Conservation (phyloP, 177 flowering plant genomes). For the Tripterygium wilfordii region DNA sequence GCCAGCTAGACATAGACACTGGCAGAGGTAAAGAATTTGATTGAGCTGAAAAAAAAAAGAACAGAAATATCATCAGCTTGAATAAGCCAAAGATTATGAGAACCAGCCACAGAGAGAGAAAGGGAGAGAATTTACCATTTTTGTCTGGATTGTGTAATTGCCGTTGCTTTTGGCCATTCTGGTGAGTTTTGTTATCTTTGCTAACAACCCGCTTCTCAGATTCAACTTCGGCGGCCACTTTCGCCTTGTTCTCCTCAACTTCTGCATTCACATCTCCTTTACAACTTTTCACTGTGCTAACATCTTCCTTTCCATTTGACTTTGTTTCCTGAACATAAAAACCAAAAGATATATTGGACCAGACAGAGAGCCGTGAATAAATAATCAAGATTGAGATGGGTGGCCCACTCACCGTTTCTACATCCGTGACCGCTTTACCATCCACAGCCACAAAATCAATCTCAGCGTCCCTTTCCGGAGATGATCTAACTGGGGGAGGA, state of each 20-base stretch:
- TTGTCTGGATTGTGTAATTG: background rate
- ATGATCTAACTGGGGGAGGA: slow-evolving; percentile 22
- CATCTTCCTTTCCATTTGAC: slow-evolving; percentile 7
- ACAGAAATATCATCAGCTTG: background rate
- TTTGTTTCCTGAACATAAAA: slow-evolving; percentile 1
- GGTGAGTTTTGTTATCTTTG: background rate
- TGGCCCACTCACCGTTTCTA: slow-evolving; percentile 5
- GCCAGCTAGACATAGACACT: slow-evolving; percentile 27
- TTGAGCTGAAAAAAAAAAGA: slow-evolving; percentile 21
- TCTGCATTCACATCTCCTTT: slow-evolving; percentile 5
- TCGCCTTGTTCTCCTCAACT: slow-evolving; percentile 6
- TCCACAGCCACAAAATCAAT: slow-evolving; percentile 6
- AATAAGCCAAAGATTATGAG: background rate
- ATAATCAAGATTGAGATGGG: background rate
- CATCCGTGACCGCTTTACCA: background rate
- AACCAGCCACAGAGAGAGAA: no score
- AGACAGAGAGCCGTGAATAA: background rate
- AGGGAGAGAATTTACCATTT: no score
- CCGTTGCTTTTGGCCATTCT: slow-evolving; percentile 5
- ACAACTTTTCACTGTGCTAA: slow-evolving; percentile 8
- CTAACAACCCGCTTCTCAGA: background rate
- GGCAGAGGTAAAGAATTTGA: slow-evolving; percentile 22
- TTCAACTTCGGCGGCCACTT: background rate
- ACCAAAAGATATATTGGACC: background rate
- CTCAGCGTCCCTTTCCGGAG: slow-evolving; percentile 14